A percentile compares a stretch with the other conserved stretches of the same genome.
These are phyloP conservation scores for Chytriomyces hyalinus DNA, from an alignment of 192 early-diverging fungal species.

Conservation along the genomic window DNA sequence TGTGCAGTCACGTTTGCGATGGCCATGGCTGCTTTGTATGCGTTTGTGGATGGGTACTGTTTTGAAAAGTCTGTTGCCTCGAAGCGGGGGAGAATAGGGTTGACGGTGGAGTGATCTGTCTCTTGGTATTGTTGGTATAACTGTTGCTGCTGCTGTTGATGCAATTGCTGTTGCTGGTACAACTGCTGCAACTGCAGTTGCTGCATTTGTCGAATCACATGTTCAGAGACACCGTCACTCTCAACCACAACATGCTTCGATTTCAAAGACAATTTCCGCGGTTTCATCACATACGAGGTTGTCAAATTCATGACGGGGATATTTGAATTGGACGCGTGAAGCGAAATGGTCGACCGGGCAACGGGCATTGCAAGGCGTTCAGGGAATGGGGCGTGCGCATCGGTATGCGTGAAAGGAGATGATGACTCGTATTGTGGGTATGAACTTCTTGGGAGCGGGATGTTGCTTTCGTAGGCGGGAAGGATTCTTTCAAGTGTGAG, in stretches of 20 bases:
- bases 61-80: background rate
- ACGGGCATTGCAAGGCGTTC: conserved; percentile 17
- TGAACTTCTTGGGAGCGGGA: too few relatives aligned
- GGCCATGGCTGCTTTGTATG: conserved; percentile 27
- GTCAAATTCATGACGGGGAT: background rate
- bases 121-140: conserved; percentile 18
- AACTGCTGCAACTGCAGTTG: conserved; percentile 1
- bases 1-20: conserved; percentile 27
- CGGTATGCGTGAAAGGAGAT: too few relatives aligned
- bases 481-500: too few relatives aligned
- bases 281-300: conserved; percentile 15
- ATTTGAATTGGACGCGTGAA: background rate
- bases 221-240: background rate
- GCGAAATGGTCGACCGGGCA: background rate
- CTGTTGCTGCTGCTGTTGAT: background rate
- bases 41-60: conserved; percentile 30
- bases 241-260: background rate
- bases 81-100: background rate
- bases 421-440: too few relatives aligned
- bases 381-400: background rate
- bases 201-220: conserved; percentile 14
- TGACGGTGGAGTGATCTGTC: background rate
- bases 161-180: background rate
- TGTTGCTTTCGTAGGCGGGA: too few relatives aligned
- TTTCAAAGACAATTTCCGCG: background rate